A percentile compares a stretch with the other conserved stretches of the same genome.
These are phyloP conservation scores for Penicillium concentricum DNA, from an alignment of 2,329 filamentous ascomycete genomes.

Conservation along the genomic window DNA sequence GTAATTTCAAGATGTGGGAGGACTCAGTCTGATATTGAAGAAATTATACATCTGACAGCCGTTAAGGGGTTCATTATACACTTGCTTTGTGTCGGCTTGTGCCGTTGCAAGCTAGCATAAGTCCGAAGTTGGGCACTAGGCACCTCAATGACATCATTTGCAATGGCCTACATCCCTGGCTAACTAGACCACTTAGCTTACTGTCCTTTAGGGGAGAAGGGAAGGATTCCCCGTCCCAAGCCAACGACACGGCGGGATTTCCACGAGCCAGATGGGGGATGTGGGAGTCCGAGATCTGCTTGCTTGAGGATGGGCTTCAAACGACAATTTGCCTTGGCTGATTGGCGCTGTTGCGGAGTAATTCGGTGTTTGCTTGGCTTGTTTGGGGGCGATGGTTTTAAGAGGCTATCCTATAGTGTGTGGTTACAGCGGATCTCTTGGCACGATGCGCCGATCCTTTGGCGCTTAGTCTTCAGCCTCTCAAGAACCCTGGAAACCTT, in stretches of 20 bases:
- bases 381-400: background rate
- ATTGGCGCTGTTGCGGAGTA: background rate
- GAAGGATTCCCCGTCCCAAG: constrained; percentile 12
- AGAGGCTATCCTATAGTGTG: background rate
- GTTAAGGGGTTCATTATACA: background rate
- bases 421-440: background rate
- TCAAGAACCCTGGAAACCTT: background rate
- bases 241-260: constrained; percentile 31
- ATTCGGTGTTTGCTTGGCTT: background rate
- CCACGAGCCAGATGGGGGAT: constrained; percentile 29
- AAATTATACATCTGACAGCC: too few species aligned
- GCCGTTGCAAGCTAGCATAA: background rate
- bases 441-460: background rate
- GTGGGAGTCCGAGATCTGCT: constrained; percentile 31
- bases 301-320: constrained; percentile 1
- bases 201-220: constrained; percentile 1
- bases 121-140: background rate
- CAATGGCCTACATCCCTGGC: background rate
- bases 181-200: too few species aligned
- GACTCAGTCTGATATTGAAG: background rate
- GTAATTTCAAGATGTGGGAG: background rate
- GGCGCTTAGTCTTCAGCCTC: background rate
- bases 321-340: background rate
- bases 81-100: background rate
- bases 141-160: background rate